Percentiles rank a stretch among this genome's conserved stretches.
Conservation (phyloP, 2,329 filamentous ascomycete genomes). For the Cadophora sp. region DNA sequence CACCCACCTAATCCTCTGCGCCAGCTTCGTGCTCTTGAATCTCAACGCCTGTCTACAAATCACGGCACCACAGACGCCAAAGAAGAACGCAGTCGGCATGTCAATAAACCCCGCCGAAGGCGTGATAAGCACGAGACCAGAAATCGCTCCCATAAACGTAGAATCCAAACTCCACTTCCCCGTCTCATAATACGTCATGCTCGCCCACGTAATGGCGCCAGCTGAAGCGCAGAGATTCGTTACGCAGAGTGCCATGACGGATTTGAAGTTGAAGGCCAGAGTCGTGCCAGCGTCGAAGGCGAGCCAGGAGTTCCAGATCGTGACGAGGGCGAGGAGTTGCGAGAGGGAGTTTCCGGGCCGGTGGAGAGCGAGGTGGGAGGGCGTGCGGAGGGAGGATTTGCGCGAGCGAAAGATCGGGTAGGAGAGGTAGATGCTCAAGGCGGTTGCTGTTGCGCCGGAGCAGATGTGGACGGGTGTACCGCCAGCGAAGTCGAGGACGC, state of each 20-base stretch:
- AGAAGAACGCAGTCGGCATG: conserved; percentile 63
- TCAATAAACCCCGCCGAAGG: conserved; percentile 87
- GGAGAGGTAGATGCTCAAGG: conserved; percentile 76
- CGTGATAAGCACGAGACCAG: conserved; percentile 88
- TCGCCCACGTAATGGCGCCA: conserved; percentile 40
- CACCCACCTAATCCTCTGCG: conserved; percentile 56
- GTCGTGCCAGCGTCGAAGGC: conserved; percentile 93
- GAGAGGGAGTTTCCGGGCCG: conserved; percentile 77
- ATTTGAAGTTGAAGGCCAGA: conserved; percentile 81
- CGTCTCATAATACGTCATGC: conserved; percentile 75
- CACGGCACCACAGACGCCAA: conserved; percentile 67
- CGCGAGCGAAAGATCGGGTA: conserved; percentile 69
- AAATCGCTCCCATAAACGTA: conserved; percentile 90
- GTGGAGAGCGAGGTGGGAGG: conserved; percentile 61
- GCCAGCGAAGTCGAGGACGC: conserved; percentile 76
- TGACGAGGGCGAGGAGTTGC: conserved; percentile 74
- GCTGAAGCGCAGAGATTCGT: conserved; percentile 83
- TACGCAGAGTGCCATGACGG: conserved; percentile 87
- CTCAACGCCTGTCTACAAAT: conserved; percentile 54
- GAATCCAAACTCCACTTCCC: conserved; percentile 90
- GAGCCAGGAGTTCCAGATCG: conserved; percentile 96
- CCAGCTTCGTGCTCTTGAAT: conserved; percentile 58
- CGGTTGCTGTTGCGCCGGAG: conserved; percentile 73
- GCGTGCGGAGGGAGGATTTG: conserved; percentile 52
- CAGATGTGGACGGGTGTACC: conserved; percentile 79